A percentile compares a stretch with the other conserved stretches of the same genome.
Evolutionary conservation across 371 early-diverging fungal species (phyloP).

Genomic region (Mucor racemosus): DNA sequence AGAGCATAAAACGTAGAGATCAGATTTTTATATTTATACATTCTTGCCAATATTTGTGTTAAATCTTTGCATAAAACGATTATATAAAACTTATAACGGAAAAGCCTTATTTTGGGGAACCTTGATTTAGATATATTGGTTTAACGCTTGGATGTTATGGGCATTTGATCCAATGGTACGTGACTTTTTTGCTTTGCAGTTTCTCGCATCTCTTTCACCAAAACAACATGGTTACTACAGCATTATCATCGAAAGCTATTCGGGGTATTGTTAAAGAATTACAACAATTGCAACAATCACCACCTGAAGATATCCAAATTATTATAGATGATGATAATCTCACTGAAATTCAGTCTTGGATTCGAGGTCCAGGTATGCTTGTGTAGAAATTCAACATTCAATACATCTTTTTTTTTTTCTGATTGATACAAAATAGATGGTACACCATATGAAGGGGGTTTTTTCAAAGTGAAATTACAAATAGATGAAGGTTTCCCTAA

Average conservation of each 20-base stretch:
- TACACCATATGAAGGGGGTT: slow-evolving; percentile 83
- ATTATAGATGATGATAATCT: slow-evolving; percentile 72
- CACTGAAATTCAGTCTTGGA: slow-evolving; percentile 81
- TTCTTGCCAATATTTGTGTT: not conserved
- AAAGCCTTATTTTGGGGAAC: too few species aligned
- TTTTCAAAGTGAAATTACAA: slow-evolving; percentile 67
- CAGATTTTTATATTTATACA: not conserved
- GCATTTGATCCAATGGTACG: not conserved
- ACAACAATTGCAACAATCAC: slow-evolving; percentile 52
- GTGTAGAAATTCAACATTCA: not conserved
- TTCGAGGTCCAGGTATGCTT: slow-evolving; percentile 81
- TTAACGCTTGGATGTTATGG: not conserved
- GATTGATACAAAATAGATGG: slow-evolving; percentile 42
- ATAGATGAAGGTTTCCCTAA: slow-evolving; percentile 73
- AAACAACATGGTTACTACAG: not conserved
- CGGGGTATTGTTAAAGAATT: slow-evolving; percentile 68
- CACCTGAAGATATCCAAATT: slow-evolving; percentile 82
- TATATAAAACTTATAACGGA: not conserved
- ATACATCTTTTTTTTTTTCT: not conserved
- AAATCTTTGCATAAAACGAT: not conserved
- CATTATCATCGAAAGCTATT: slow-evolving; percentile 13
- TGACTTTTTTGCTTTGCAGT: not conserved
- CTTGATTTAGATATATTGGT: slow-evolving; percentile 2
- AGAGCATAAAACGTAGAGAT: not conserved
- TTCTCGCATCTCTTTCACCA: not conserved